Base-by-base conservation (phyloP, 495 filamentous ascomycete species). In the Aspergillus panamensis region DNA sequence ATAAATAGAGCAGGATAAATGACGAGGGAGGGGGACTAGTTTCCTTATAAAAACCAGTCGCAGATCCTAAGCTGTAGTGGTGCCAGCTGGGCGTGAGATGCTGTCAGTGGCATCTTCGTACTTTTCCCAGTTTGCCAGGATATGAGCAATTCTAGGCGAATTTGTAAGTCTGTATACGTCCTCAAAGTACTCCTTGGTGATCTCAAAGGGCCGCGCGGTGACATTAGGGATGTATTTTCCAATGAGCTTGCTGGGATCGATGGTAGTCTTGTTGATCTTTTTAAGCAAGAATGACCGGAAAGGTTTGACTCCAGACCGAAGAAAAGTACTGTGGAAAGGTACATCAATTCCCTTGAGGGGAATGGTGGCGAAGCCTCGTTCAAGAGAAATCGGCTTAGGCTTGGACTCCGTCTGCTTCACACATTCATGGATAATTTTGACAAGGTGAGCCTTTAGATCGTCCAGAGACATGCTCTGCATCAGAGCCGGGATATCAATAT, bases 141-240 rank as follows among this genome's bases (percentile, higher is more conserved):
- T 87, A 58, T 89, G 81, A 32, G 88, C 91, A 65, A 98, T 97
- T 73, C 87, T 87, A 42, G 94, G 94, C 6, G 88, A 92, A 69
- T 91, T 97, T 6, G 94, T 98, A 62, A 98, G 78, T 35, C 82
- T 81, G 76, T 96, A 97, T 21, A 98, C 94, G 66, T 97, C 93
- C 80, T 98, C 92, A 72, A 98, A 98, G 77, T 98, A 98, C 73
- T 96, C 95, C 80, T 95, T 96, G 17, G 90, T 92, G 47, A 98
- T 81, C 69, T 94, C 89, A 71, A 98, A 98, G 14, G 94, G 94
- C 67, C 85, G 84, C 32, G 94, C 94, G 14, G 94, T 98, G 51
- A 98, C 94, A 71, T 98, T 98, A 61, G 94, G 94, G 58, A 98
- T 97, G 78, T 98, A 98, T 79, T 98, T 98, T 55, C 94, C 95